Percentiles rank a stretch among this genome's conserved stretches.
phyloP scores from a whole-genome alignment of 495 filamentous ascomycete genomes.

The Bryoglossum gracile region DNA sequence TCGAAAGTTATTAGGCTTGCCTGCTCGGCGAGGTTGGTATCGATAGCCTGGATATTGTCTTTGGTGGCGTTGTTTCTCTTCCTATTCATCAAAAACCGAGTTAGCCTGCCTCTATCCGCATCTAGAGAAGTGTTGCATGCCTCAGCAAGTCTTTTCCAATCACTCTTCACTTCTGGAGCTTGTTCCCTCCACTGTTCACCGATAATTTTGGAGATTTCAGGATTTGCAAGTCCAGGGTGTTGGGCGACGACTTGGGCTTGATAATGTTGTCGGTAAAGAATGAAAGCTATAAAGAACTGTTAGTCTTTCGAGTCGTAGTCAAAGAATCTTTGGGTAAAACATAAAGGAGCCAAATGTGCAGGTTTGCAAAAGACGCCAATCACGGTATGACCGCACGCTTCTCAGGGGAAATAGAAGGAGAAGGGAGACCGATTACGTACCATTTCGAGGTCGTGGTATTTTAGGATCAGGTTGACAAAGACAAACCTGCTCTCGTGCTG shows the following conservation, averaged over 20 bases:
- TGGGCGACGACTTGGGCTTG: constrained; percentile 73
- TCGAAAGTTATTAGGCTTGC: constrained; percentile 31
- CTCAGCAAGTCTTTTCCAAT: constrained; percentile 88
- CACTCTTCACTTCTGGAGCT: constrained; percentile 64
- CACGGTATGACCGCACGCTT: no score
- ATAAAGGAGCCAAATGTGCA: constrained; percentile 21
- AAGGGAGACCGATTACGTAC: constrained; percentile 47
- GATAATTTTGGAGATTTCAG: constrained; percentile 97
- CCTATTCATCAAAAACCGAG: constrained; percentile 37
- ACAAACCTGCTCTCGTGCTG: constrained; percentile 53
- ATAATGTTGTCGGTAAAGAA: constrained; percentile 92
- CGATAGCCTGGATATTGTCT: constrained; percentile 88
- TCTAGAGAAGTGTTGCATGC: constrained; percentile 34
- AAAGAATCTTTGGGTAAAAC: constrained; percentile 20
- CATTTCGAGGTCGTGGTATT: constrained; percentile 89
- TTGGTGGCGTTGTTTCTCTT: constrained; percentile 87
- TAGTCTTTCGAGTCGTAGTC: constrained; percentile 9
- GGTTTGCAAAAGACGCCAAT: constrained; percentile 18
- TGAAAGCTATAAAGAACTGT: constrained; percentile 67
- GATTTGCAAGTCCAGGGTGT: constrained; percentile 86
- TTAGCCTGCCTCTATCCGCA: background rate
- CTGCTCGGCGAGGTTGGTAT: constrained; percentile 82
- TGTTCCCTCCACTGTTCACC: constrained; percentile 84
- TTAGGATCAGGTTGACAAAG: constrained; percentile 91
- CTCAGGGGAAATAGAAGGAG: constrained; percentile 13